A percentile compares a stretch with the other conserved stretches of the same genome.
phyloP scores from a whole-genome alignment of 768 basidiomycete species.

The Sarcodon sp. region DNA sequence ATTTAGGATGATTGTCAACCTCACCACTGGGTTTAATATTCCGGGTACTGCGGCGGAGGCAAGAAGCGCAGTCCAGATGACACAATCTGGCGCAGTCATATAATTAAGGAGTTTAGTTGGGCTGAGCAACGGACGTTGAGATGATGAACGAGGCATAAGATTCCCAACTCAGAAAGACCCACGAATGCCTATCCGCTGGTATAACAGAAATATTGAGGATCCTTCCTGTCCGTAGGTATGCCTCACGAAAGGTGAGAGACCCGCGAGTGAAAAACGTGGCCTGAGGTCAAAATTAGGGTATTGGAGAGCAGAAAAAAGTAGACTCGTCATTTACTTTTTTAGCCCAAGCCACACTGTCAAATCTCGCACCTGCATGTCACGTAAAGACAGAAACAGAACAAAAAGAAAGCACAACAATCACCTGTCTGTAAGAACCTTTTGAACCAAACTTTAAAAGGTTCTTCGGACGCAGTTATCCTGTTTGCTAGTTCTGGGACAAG shows the following conservation, averaged over 20 bases:
- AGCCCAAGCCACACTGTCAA: slow-evolving; percentile 86
- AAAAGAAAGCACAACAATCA: background rate
- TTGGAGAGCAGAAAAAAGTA: background rate
- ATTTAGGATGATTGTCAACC: too few relatives aligned
- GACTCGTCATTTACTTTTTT: slow-evolving; percentile 45
- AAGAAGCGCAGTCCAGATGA: slow-evolving; percentile 71
- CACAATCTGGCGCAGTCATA: slow-evolving; percentile 87
- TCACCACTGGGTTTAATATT: slow-evolving; percentile 81
- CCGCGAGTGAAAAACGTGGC: slow-evolving; percentile 85
- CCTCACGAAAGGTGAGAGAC: slow-evolving; percentile 91
- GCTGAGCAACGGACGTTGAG: slow-evolving; percentile 23
- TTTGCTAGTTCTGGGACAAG: slow-evolving; percentile 78
- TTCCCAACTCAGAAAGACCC: slow-evolving; percentile 12
- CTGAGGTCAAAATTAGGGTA: slow-evolving; percentile 21
- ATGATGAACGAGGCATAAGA: background rate
- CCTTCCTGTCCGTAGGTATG: slow-evolving; percentile 84
- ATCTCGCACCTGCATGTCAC: slow-evolving; percentile 58
- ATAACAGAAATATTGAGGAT: slow-evolving; percentile 91
- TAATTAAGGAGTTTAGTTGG: slow-evolving; percentile 96
- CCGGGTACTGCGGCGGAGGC: slow-evolving; percentile 94
- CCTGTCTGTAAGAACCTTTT: slow-evolving; percentile 60
- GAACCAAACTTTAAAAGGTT: slow-evolving; percentile 57
- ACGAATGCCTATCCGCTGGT: slow-evolving; percentile 83
- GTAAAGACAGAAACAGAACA: too few relatives aligned
- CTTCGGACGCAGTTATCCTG: slow-evolving; percentile 73